Base-by-base conservation (phyloP, 1,139 yeast species). In the Sugiyamaella grinbergsii region DNA sequence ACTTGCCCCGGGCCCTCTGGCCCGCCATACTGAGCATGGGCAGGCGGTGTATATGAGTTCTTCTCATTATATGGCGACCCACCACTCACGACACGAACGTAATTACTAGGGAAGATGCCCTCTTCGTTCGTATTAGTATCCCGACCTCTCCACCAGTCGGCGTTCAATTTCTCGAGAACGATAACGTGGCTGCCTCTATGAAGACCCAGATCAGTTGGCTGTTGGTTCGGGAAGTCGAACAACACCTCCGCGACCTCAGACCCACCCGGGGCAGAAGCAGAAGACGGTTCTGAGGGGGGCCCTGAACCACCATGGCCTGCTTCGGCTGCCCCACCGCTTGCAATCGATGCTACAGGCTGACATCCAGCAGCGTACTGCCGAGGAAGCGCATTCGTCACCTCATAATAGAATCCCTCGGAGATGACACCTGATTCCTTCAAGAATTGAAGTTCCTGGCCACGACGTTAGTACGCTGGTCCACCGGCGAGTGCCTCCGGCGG, bases 41-140 rank as follows among this genome's bases (percentile, higher is more conserved):
- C 57, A 31, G 54, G 49, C 3, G 63, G 51, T n/a, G 43, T 23
- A 31, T 47, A 42, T 10, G 36, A 47, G 18, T 33, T 54, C 37
- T 58, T 58, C 42, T 58, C 63, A 23, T 55, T 52, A 52, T 55
- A 42, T 37, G 28, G 11, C 16, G 28, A 8, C 16, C 36, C 41
- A 22, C 49, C 50, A 28, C 22, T 29, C 5, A 32, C 26, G 11
- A 50, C 10, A 16, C 47, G 51, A 11, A 58, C 63, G 65, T 93
- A 93, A 68, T 89, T 89, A 1, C 94, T 74, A 5, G 98, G 98
- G 73, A 93, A 91, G 61, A 91, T 83, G 22, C 98, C 98, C 6
- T 79, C 78, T 22, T 69, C 67, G 40, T 80, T 79, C 38, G 79
- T 77, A 11, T 73, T 66, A 36, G 68, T 58, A 52, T 74, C 71